Evolutionary conservation across 2,329 filamentous ascomycete genomes (phyloP).

Genomic region (Trichoderma sp.): DNA sequence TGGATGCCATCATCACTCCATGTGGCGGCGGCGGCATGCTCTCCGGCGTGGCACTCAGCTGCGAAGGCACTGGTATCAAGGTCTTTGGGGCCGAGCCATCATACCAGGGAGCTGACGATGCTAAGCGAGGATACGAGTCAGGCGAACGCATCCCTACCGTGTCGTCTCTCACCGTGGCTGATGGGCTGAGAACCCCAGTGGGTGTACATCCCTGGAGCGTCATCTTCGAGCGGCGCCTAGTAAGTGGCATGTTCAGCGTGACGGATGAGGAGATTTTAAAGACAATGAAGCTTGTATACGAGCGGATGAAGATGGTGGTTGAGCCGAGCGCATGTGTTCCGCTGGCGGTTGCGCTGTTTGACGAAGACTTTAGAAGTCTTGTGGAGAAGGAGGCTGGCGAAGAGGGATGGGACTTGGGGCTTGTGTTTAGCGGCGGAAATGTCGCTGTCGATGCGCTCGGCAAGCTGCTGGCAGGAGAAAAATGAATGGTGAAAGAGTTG

Average conservation of each 20-base stretch:
- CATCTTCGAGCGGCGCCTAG: slow-evolving; percentile 72
- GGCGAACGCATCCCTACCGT: slow-evolving; percentile 70
- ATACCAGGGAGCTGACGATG: slow-evolving; percentile 84
- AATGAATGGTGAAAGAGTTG: neutral
- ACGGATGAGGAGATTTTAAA: slow-evolving; percentile 79
- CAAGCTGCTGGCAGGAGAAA: slow-evolving; percentile 48
- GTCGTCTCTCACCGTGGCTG: slow-evolving; percentile 79
- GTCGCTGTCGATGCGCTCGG: slow-evolving; percentile 58
- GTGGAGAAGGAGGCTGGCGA: slow-evolving; percentile 72
- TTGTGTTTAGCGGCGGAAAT: slow-evolving; percentile 66
- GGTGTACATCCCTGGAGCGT: slow-evolving; percentile 76
- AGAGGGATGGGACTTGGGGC: slow-evolving; percentile 71
- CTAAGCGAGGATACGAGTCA: slow-evolving; percentile 67
- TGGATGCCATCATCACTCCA: slow-evolving; percentile 78
- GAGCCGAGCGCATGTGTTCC: slow-evolving; percentile 88
- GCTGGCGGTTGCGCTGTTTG: slow-evolving; percentile 78
- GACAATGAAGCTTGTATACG: slow-evolving; percentile 77
- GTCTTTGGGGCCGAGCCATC: slow-evolving; percentile 89
- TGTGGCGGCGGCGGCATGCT: slow-evolving; percentile 90
- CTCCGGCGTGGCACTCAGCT: slow-evolving; percentile 77
- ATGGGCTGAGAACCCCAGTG: slow-evolving; percentile 84
- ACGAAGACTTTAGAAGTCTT: slow-evolving; percentile 77
- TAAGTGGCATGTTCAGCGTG: slow-evolving; percentile 72
- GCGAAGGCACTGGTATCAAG: slow-evolving; percentile 68
- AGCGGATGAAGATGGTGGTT: slow-evolving; percentile 87